Evolutionary conservation across 768 basidiomycete species (phyloP).

Genomic region (Strobilomyces echinocephalus): DNA sequence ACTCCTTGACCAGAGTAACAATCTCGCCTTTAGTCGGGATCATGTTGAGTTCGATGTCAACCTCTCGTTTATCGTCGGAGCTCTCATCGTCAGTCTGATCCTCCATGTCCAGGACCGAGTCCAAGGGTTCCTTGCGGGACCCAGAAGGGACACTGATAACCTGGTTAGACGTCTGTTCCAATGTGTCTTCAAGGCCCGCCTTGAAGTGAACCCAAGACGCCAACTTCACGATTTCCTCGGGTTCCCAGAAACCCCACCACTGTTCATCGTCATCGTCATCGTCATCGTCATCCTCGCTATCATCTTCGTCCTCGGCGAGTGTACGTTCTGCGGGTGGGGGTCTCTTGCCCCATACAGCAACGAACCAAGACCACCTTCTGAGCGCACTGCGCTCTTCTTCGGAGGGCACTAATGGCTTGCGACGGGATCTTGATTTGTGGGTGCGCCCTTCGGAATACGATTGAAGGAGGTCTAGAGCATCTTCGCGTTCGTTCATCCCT

Average conservation of each 20-base stretch:
- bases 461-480: constrained; percentile 31
- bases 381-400: constrained; percentile 49
- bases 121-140: background rate
- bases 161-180: constrained; percentile 7
- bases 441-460: constrained; percentile 23
- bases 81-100: constrained; percentile 9
- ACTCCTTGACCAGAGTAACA: constrained; percentile 43
- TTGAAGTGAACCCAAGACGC: constrained; percentile 61
- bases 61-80: constrained; percentile 3
- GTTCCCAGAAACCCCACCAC: constrained; percentile 79
- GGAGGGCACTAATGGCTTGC: constrained; percentile 36
- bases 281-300: constrained; percentile 31
- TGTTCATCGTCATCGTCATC: constrained; percentile 34
- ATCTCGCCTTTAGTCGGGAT: constrained; percentile 33
- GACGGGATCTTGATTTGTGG: constrained; percentile 35
- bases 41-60: background rate
- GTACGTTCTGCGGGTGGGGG: constrained; percentile 33
- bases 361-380: constrained; percentile 69
- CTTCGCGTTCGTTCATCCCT: constrained; percentile 52
- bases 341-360: constrained; percentile 68
- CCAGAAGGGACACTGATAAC: background rate
- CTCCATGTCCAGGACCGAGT: constrained; percentile 20
- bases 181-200: constrained; percentile 34
- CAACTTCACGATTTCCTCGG: constrained; percentile 58
- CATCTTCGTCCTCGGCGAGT: constrained; percentile 18